Conservation (phyloP, 306 rosid species). For the Neltuma alba region DNA sequence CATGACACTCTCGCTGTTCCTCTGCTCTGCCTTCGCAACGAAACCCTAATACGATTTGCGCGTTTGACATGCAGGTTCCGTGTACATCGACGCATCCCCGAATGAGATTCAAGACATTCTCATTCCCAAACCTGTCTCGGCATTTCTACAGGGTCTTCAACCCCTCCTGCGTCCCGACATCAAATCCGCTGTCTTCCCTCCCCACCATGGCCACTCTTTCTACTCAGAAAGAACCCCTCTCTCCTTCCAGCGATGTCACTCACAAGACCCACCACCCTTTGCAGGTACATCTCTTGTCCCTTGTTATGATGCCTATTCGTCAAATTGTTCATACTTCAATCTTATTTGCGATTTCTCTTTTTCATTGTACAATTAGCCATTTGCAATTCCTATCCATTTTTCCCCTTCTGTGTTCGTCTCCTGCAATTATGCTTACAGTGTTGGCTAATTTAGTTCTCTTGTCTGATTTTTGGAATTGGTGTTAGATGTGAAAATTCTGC, state of each 20-base stretch:
- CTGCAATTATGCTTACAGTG: neutral
- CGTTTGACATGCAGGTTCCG: conserved; percentile 31
- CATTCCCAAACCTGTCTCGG: conserved; percentile 34
- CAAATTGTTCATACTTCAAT: neutral
- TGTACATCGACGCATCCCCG: conserved; percentile 48
- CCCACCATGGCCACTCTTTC: conserved; percentile 78
- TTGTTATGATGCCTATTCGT: neutral
- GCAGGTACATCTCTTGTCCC: conserved; percentile 52
- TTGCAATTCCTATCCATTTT: neutral
- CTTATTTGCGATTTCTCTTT: neutral
- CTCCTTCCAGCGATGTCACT: conserved; percentile 39
- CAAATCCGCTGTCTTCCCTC: conserved; percentile 37
- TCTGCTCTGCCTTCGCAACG: too few species aligned
- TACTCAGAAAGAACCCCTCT: conserved; percentile 40
- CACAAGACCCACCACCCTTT: conserved; percentile 47
- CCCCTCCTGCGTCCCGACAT: neutral
- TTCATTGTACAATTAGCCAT: neutral
- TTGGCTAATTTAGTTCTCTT: neutral
- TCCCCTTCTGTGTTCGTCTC: neutral
- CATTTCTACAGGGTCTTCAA: conserved; percentile 14
- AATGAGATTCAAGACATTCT: conserved; percentile 36
- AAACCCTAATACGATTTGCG: neutral
- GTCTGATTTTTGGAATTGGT: neutral
- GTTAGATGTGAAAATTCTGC: neutral
- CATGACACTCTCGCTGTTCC: neutral